Base-by-base conservation (phyloP, 345 rosid species). In the Euphorbia peplus region DNA sequence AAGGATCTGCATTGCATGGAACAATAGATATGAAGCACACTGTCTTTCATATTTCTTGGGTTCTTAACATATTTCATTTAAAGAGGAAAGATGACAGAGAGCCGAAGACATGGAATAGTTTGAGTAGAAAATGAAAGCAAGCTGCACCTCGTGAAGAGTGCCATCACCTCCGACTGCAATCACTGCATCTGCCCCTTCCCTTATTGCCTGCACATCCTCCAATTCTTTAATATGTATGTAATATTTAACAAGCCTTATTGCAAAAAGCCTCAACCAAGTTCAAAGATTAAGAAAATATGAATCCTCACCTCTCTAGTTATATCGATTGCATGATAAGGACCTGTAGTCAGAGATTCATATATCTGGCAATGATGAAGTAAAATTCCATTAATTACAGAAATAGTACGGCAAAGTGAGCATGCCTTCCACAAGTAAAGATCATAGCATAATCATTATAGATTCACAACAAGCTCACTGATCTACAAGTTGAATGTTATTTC, bases 111-210 rank as follows among this genome's bases (percentile, higher is more conserved):
- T 35, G 61, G 13, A 56, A 28, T 28, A 3, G 35, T 18, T n/a
- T 51, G 37, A 48, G 5, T n/a, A 37, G 3, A n/a, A 52, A 22
- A 42, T 0, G 16, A 48, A 51, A 70, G 22, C 25, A 60, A 73
- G 37, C 19, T 58, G 26, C 55, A 91, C 98, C 97, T 95, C 98
- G 29, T 95, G 99, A 78, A 95, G 80, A 47, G 99, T 95, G 68
- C 99, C 98, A 78, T 95, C 99, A 26, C 99, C 99, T 77, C 99
- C 99, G 21, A 95, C 99, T 35, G 99, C 98, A 84, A 95, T 84
- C 66, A 95, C 98, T 70, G 98, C 98, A 78, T 91, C 95, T 41
- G 90, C 98, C 35, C 98, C 98, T 73, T 86, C 90, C 70, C 87
- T 81, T 67, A 95, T 95, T 52, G 98, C 96, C 99, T 91, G 77